Base-by-base conservation (phyloP, 2,329 filamentous ascomycete species). In the Penicillium aurantiogriseum region DNA sequence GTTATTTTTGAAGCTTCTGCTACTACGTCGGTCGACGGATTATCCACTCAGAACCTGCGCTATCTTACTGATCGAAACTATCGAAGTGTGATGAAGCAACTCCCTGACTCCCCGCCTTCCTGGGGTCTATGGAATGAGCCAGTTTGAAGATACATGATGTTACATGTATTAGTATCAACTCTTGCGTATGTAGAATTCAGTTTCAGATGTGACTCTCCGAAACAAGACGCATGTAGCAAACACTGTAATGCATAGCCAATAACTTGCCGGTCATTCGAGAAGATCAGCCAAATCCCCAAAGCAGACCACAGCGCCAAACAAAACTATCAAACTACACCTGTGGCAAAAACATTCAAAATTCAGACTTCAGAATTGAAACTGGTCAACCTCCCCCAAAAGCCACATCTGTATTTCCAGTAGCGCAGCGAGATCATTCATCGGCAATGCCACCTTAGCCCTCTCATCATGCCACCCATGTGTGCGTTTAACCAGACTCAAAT, bases 401-500 rank as follows among this genome's bases (percentile, higher is more conserved):
- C 58, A 58, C 2, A 27, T 19, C 31, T 31, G 31, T 5, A 60
- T 58, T n/a, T 60, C 50, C 7, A 35, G 29, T n/a, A 60, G 47
- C 0, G 55, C 58, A 42, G 46, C 29, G 1, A 55, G 4, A 36
- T 60, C 58, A 49, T 60, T 60, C 21, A 33, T 47, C 4, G 35
- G 35, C 23, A 52, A 29, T 6, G 55, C 29, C 1, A 21, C n/a
- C 6, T 48, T 35, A 2, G 21, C 13, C 15, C 40, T 52, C 17
- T 35, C 31, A 29, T 55, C 25, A 36, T 51, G 36, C 58, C 58
- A 60, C 10, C 52, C 51, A 42, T 54, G 29, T 1, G 58, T 60
- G 2, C 46, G 25, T 25, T 57, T 57, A 2, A 55, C 56, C 5
- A 43, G n/a, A 5, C 21, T 45, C 25, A 58, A 46, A 35, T 42